A percentile compares a stretch with the other conserved stretches of the same genome.
Conservation (phyloP, 495 filamentous ascomycete genomes). For the Penicillium waksmanii region DNA sequence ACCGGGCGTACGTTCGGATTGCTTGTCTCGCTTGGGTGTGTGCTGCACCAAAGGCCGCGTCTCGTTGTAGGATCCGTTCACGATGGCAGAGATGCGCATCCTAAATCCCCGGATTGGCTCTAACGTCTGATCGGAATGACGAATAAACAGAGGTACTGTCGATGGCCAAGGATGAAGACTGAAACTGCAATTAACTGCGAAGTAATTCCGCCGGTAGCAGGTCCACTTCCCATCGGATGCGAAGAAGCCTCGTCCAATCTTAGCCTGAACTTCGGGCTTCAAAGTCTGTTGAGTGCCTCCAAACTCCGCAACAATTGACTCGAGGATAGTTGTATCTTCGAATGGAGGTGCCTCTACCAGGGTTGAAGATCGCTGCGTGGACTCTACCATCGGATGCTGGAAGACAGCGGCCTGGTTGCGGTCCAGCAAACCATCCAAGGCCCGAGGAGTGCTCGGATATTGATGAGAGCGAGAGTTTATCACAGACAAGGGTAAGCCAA, state of each 20-base stretch:
- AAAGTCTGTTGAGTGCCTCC: conserved; percentile 51
- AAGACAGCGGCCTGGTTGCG: conserved; percentile 37
- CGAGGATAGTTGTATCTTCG: conserved; percentile 56
- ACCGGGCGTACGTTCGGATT: conserved; percentile 77
- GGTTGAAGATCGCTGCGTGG: conserved; percentile 35
- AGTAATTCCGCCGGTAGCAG: conserved; percentile 94
- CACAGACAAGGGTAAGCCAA: conserved; percentile 38
- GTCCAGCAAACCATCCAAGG: conserved; percentile 39
- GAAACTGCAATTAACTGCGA: conserved; percentile 84
- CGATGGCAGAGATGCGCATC: conserved; percentile 84
- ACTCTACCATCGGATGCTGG: conserved; percentile 37
- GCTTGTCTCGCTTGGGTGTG: conserved; percentile 93
- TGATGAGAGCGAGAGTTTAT: conserved; percentile 36
- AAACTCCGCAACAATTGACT: conserved; percentile 59
- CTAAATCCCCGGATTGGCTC: conserved; percentile 68
- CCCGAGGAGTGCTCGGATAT: conserved; percentile 42
- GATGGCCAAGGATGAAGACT: conserved; percentile 58
- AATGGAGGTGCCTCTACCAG: conserved; percentile 58
- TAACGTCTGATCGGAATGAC: conserved; percentile 51
- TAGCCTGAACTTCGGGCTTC: conserved; percentile 76
- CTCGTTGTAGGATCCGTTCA: conserved; percentile 77
- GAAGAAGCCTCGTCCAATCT: conserved; percentile 94
- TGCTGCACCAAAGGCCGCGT: conserved; percentile 88
- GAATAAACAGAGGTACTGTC: conserved; percentile 51
- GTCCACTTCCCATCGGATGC: conserved; percentile 87